Evolutionary conservation across 768 basidiomycete genomes (phyloP), one percentile per base, ranked within the genome.

Genomic region (Pulveroboletus sp.): DNA sequence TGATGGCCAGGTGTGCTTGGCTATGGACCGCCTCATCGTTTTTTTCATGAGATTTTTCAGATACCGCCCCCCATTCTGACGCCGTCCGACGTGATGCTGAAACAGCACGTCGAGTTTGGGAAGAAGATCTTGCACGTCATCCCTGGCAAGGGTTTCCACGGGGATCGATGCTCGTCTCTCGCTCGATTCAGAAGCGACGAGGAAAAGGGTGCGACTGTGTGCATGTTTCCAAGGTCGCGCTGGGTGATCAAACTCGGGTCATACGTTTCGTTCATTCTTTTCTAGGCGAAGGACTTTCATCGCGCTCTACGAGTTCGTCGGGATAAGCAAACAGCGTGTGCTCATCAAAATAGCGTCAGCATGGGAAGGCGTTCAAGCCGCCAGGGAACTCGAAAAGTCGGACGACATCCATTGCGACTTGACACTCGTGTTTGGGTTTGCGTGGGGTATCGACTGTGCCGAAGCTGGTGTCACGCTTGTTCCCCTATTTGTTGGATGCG

Each of bases 321-420:
- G 95, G 55, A 82, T 98, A 72, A 74, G 80, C 62, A 89, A 86
- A 73, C 89, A 95, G 46, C 90, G 94, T 51, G 76, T 98, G 49
- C 76, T 98, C 57, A 95, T 98, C 82, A 98, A 98, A 76, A 95
- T 98, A 65, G 95, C 93, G 9, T 94, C 93, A 17, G 95, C 93
- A 21, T 98, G 90, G 89, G 94, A 97, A 72, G 95, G 95, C 70
- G 97, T 98, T 73, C 93, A 97, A 70, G 94, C 94, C 50, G 94
- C 94, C 26, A 82, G 89, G 54, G 86, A 93, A 67, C 85, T 98
- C 56, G 94, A 98, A 76, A 70, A 78, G 51, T 84, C 91, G 54
- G 83, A 95, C 38, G 78, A 77, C 46, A 96, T 97, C 69, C 94
- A 96, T 80, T 96, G 93, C 80, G 96, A 98, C 75, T 80, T 97